Evolutionary conservation across 2,329 filamentous ascomycete genomes (phyloP).

Genomic region (Aspergillus flavus): DNA sequence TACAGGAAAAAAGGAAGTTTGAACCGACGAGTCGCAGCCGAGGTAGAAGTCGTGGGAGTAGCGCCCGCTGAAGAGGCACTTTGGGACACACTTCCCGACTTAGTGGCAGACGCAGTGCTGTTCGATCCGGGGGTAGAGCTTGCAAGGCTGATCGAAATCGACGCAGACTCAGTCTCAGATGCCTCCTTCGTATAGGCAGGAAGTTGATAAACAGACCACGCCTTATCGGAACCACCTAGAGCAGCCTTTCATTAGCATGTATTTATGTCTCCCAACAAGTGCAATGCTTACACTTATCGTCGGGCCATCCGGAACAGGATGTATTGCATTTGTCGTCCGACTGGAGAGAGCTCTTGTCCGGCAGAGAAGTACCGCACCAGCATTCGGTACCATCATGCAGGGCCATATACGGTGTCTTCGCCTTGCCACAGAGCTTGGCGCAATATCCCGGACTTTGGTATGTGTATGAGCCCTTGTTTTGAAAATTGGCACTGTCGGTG

Average conservation of each 20-base stretch:
- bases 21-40: not conserved
- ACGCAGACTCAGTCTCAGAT: not conserved
- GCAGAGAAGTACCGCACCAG: slow-evolving; percentile 6
- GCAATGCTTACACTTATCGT: not conserved
- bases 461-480: not conserved
- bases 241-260: not conserved
- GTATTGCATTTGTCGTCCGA: slow-evolving; percentile 3
- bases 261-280: not conserved
- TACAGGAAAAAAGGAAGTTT: not conserved
- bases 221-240: not conserved
- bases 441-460: slow-evolving; percentile 11
- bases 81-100: not conserved
- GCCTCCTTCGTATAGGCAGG: not conserved
- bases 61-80: not conserved
- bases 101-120: not conserved
- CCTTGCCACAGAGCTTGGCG: not conserved
- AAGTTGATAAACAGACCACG: slow-evolving; percentile 1
- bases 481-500: not conserved
- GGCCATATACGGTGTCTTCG: not conserved
- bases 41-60: not conserved
- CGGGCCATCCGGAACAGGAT: slow-evolving; percentile 6
- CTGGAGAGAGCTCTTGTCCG: not conserved
- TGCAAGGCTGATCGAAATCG: not conserved
- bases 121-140: not conserved
- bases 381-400: slow-evolving; percentile 5